Base-by-base conservation (phyloP, 2,329 filamentous ascomycete genomes). In the Penicillium sp. region DNA sequence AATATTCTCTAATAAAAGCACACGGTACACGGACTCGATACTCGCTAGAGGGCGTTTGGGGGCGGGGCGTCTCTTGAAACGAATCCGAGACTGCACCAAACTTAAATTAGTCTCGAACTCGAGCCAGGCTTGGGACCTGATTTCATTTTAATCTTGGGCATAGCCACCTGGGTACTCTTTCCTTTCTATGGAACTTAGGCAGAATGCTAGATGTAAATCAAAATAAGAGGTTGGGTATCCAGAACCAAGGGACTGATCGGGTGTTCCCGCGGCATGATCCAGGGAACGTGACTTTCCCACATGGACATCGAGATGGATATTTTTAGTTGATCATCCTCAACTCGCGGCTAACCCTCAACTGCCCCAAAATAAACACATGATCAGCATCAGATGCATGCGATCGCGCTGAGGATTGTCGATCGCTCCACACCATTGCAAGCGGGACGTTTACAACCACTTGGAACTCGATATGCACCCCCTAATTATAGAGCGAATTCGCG, bases 241-340 rank as follows among this genome's bases (percentile, higher is more conserved):
- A 13, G 50, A 52, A 44, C 50, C 50, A 52, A 52, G 50, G 50
- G 26, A 52, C 37, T 9, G 39, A 42, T 46, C 50, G 50, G 50
- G 42, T 45, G 50, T 24, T 35, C 50, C 50, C 50, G 50, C 33
- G 14, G 33, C 26, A 44, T 52, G 49, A 52, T 44, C 49, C 49
- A 52, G 39, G 49, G 49, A 51, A 49, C 49, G 29, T 52, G 49
- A 52, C 39, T 31, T 31, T 29, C 19, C 35, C 37, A 29, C 35
- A 29, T 29, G 37, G 8, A 37, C 16, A n/a, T 35, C 1, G 2
- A 26, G 27, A 16, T 37, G 16, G 14, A n/a, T 37, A 37, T 37
- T 37, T 37, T 37, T 37, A 37, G 33, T 37, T n/a, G 27, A 10
- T 37, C 6, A 16, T 37, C 16, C 33, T 19, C 10, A 11, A 39